Conservation (phyloP, 176 grass and related monocot genomes). For the Poa annua region DNA sequence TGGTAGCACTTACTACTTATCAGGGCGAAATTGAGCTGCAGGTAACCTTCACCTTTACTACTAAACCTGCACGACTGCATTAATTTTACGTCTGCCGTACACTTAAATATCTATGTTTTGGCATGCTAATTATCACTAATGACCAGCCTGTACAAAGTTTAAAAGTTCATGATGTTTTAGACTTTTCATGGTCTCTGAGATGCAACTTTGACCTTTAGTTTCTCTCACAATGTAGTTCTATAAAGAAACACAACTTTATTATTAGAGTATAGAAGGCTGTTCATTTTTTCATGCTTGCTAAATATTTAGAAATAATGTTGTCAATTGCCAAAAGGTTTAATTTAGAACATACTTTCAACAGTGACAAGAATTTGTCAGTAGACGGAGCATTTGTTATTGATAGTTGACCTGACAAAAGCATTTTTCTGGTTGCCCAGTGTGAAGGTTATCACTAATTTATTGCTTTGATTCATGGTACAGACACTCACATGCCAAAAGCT, state of each 20-base stretch:
- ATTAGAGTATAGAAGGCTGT: neutral
- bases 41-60: constrained; percentile 50
- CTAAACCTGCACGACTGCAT: constrained; percentile 18
- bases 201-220: constrained; percentile 30
- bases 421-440: constrained; percentile 9
- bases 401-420: constrained; percentile 13
- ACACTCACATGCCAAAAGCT: constrained; percentile 87
- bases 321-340: constrained; percentile 8
- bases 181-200: constrained; percentile 14
- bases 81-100: neutral
- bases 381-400: constrained; percentile 28
- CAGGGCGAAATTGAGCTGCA: constrained; percentile 92
- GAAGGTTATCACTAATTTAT: constrained; percentile 38
- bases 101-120: constrained; percentile 26
- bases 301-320: constrained; percentile 20
- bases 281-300: constrained; percentile 27
- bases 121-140: constrained; percentile 14
- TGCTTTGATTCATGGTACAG: constrained; percentile 65
- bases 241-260: constrained; percentile 7
- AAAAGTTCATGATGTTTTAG: constrained; percentile 16
- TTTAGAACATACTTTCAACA: neutral
- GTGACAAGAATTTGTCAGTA: neutral
- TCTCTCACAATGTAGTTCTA: neutral
- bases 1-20: constrained; percentile 77
- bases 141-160: constrained; percentile 1